Evolutionary conservation across 768 basidiomycete genomes (phyloP), one percentile per base, ranked within the genome.

Genomic region (Suillus subalutaceus): DNA sequence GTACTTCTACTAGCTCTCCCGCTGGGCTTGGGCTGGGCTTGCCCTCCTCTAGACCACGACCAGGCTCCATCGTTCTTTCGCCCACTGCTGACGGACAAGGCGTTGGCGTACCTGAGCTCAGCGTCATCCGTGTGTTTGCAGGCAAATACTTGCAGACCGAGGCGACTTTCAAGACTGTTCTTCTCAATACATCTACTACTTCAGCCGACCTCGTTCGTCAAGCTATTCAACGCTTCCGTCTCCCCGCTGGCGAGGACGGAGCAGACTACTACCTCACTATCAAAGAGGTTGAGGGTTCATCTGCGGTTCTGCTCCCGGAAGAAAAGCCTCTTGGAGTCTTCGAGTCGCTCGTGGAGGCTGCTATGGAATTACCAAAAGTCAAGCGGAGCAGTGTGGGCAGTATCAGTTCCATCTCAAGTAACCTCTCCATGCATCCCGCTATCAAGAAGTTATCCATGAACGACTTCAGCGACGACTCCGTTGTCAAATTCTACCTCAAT

Each of bases 161-260:
- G 71, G 94, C 96, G 2, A 97, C 97, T 6, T 99, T 99, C 85
- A 99, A 99, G 82, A 99, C 97, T 7, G 97, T 97, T 1, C 79
- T 99, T 20, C 85, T 99, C 64, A 98, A 96, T 72, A 82, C 91
- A 6, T 89, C 88, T 1, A 98, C 97, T 0, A 92, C 91, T 0
- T 87, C 94, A 0, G 79, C 83, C 0, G 97, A 97, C 66, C 87
- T 99, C 50, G 86, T 99, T 61, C 85, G 87, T 65, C 97, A 99
- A 80, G 94, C 96, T 7, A 90, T 96, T 64, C 97, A 98, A 76
- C 89, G 97, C 8, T 99, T 99, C 88, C 82, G 93, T 40, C 80
- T 99, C 6, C 88, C 91, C 0, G 79, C 83, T 1, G 86, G 84
- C 6, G 88, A 87, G 56, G 82, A 82, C 61, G 87, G 87, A 20